Base-by-base conservation (phyloP, 257 asterid species). In the Echites panduratus region DNA sequence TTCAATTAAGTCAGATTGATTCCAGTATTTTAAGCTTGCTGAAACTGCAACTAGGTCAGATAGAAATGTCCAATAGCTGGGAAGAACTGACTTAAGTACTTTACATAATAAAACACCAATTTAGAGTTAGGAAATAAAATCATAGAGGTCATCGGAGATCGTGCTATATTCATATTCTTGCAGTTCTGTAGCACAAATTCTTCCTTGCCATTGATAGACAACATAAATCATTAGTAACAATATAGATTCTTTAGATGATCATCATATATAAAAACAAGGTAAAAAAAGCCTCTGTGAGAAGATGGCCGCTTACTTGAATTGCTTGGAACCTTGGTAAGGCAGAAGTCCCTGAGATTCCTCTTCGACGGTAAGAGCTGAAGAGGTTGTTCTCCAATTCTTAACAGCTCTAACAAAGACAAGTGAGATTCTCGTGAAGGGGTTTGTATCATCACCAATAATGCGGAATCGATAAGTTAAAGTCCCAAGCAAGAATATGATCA, bases 401-500 rank as follows among this genome's bases (percentile, higher is more conserved):
- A 40, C 66, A 63, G 84, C 79, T 50, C 64, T 76, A 24, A 73
- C 7, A 70, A 73, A 69, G 13, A 80, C 81, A 10, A 26, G 24
- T 35, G 73, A 78, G 2, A 80, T 80, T 54, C 81, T 68, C n/a
- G 44, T 35, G 9, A 76, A 75, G 4, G 80, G 70, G 13, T 52
- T 76, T 26, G 24, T 73, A 32, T 61, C 78, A 49, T 75, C 77
- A 52, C 58, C 12, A 67, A n/a, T 58, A 14, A 19, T 29, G 13
- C 58, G 66, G 20, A 77, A 73, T 6, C 81, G 76, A 48, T 80
- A 80, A 22, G 84, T 77, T 20, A 38, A 4, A 4, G 79, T 77
- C 9, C 84, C 81, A 53, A 73, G 66, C 27, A 80, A 66, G 44
- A 80, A 80, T 13, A 77, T 8, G 68, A 66, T 26, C 8, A 77